phyloP scores from a whole-genome alignment of 176 grass and related monocot genomes.

The Triticum timopheevii region DNA sequence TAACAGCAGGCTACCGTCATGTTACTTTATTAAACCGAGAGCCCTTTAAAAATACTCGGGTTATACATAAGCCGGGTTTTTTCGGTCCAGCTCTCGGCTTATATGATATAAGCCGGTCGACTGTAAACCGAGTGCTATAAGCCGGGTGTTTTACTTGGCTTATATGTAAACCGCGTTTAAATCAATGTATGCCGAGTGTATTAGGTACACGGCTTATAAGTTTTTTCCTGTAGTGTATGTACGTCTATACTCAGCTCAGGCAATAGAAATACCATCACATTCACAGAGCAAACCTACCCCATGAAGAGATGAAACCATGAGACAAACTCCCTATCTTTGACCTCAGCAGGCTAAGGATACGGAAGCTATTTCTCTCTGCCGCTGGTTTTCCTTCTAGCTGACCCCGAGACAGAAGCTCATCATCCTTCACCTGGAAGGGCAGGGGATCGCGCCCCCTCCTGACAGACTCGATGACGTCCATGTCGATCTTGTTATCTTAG shows the following conservation, averaged over 20 bases:
- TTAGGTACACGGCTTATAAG: too few species aligned
- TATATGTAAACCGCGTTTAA: too few species aligned
- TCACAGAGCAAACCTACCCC: neutral
- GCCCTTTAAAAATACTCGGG: too few species aligned
- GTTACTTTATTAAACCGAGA: too few species aligned
- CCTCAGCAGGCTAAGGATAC: conserved; percentile 39
- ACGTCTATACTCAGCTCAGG: neutral
- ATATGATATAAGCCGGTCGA: too few species aligned
- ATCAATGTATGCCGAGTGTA: too few species aligned
- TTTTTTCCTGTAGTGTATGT: too few species aligned
- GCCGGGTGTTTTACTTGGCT: too few species aligned
- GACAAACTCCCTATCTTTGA: conserved; percentile 43
- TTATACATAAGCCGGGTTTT: too few species aligned
- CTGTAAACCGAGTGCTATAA: too few species aligned
- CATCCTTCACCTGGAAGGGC: conserved; percentile 37
- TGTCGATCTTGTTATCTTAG: conserved; percentile 48
- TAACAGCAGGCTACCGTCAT: too few species aligned
- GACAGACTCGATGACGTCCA: conserved; percentile 28
- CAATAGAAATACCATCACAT: neutral
- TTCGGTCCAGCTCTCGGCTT: too few species aligned
- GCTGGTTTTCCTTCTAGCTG: neutral
- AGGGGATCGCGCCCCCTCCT: conserved; percentile 39
- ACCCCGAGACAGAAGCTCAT: neutral
- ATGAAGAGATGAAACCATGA: conserved; percentile 38
- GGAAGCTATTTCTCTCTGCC: conserved; percentile 14